Conservation (phyloP, 768 basidiomycete genomes). For the Austroboletus eburneus region DNA sequence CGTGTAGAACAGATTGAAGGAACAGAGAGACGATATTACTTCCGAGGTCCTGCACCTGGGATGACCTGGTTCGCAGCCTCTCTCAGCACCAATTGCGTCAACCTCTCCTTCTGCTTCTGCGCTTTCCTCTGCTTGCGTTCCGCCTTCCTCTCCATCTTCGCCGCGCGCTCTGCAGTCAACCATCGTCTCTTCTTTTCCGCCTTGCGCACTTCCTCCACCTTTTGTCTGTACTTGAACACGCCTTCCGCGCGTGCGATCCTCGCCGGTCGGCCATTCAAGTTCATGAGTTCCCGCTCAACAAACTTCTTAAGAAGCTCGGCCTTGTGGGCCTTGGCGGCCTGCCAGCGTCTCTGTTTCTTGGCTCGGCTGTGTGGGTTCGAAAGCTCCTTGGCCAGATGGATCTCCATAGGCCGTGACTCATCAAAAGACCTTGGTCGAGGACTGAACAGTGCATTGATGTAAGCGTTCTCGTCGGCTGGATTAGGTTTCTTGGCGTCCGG, state of each 20-base stretch:
- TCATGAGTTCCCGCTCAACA: conserved; percentile 48
- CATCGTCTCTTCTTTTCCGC: conserved; percentile 58
- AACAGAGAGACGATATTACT: background rate
- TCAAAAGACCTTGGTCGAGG: conserved; percentile 42
- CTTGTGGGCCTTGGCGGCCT: conserved; percentile 47
- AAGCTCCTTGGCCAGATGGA: conserved; percentile 63
- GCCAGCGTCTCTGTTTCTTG: conserved; percentile 78
- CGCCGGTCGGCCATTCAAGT: conserved; percentile 55
- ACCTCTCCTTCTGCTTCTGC: conserved; percentile 49
- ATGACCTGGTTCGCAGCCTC: conserved; percentile 59
- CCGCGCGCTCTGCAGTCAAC: conserved; percentile 38
- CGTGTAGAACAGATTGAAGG: too few species aligned
- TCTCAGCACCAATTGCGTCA: conserved; percentile 46
- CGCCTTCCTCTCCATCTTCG: conserved; percentile 32
- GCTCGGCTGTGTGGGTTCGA: conserved; percentile 80
- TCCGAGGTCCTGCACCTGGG: conserved; percentile 29
- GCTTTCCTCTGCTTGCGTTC: conserved; percentile 42
- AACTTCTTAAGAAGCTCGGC: conserved; percentile 50
- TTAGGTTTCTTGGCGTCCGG: conserved; percentile 41
- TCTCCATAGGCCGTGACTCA: conserved; percentile 57
- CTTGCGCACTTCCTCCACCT: conserved; percentile 52
- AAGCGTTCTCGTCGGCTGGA: conserved; percentile 50
- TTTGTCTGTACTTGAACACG: conserved; percentile 65
- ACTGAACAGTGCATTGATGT: conserved; percentile 50
- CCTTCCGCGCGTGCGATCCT: conserved; percentile 71